Conservation (phyloP, 441 rosid genomes). For the Gossypium gossypioides region DNA sequence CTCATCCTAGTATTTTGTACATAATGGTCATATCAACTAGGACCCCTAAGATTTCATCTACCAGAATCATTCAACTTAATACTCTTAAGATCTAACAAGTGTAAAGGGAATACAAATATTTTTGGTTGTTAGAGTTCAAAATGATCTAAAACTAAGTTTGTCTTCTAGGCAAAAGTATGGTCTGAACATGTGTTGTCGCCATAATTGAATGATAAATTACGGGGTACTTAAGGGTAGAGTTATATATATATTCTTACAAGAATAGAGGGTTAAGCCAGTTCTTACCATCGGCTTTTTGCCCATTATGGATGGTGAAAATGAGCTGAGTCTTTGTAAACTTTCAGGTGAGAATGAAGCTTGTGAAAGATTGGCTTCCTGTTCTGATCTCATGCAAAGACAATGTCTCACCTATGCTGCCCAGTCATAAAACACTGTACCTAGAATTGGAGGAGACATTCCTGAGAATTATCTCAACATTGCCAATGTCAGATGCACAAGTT, state of each 20-base stretch:
- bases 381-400: conserved; percentile 46
- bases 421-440: conserved; percentile 34
- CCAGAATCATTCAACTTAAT: background rate
- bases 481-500: conserved; percentile 45
- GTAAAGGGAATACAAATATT: background rate
- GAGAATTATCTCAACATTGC: conserved; percentile 51
- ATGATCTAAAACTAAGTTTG: background rate
- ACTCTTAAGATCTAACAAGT: background rate
- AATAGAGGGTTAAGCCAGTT: background rate
- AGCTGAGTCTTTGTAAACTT: background rate
- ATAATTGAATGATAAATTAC: background rate
- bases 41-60: background rate
- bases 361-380: conserved; percentile 65
- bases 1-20: too few relatives aligned
- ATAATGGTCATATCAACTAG: too few relatives aligned
- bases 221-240: background rate
- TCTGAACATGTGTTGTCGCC: background rate
- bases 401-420: conserved; percentile 31
- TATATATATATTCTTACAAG: background rate
- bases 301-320: background rate
- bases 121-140: background rate
- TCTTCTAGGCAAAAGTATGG: background rate
- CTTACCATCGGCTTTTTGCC: background rate
- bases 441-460: conserved; percentile 63
- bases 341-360: conserved; percentile 63